Conservation (phyloP, 176 grass and related monocot species). For the Dactylis glomerata region DNA sequence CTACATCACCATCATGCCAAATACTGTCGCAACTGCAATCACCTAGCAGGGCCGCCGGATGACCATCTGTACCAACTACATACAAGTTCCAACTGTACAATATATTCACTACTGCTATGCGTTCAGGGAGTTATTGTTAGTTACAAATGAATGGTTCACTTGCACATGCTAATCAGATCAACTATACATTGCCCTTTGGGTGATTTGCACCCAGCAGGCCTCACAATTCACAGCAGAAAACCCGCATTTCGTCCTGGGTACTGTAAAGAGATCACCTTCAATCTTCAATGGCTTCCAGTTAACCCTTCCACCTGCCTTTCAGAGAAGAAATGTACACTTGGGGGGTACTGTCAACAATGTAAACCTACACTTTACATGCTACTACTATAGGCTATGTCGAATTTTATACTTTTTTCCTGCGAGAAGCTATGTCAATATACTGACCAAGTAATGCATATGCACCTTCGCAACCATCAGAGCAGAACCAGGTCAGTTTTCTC, state of each 20-base stretch:
- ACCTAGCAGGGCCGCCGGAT: neutral
- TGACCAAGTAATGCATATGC: neutral
- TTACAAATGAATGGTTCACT: neutral
- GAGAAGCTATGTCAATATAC: neutral
- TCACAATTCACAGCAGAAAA: neutral
- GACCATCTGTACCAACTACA: neutral
- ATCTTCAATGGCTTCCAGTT: neutral
- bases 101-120: neutral
- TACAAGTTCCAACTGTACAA: neutral
- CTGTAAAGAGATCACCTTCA: neutral
- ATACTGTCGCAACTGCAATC: neutral
- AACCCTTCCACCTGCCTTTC: neutral
- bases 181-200: neutral
- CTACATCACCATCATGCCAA: neutral
- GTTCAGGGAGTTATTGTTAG: neutral
- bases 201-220: neutral
- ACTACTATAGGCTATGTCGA: neutral
- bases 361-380: slow-evolving; percentile 22
- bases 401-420: neutral
- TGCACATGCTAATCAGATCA: neutral
- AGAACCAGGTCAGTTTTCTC: neutral
- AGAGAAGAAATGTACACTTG: neutral
- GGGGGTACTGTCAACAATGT: neutral
- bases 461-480: neutral
- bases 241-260: neutral